These are phyloP conservation scores for Pugionium dolabratum DNA, from an alignment of 345 rosid species.

Conservation along the genomic window DNA sequence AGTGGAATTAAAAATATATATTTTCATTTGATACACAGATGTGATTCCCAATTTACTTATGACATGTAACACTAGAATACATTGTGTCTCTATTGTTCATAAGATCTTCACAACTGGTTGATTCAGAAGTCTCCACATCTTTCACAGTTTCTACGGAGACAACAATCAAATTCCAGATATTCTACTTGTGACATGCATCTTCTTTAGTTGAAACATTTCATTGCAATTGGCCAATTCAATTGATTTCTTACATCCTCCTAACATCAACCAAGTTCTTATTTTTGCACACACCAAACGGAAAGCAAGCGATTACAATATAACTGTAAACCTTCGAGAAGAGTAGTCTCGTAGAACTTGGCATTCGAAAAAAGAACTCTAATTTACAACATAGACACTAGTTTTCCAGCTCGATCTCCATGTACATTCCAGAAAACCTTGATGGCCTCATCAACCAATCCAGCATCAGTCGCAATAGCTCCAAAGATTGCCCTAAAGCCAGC, in stretches of 20 bases:
- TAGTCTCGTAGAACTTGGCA: conserved; percentile 14
- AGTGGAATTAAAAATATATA: too few relatives aligned
- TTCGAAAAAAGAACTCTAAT: conserved; percentile 17
- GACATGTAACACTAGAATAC: conserved; percentile 12
- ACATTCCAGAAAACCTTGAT: conserved; percentile 53
- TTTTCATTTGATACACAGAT: neutral
- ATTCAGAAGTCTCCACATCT: conserved; percentile 16
- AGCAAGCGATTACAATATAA: neutral
- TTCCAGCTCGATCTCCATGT: conserved; percentile 44
- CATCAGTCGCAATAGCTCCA: conserved; percentile 69
- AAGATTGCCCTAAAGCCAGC: conserved; percentile 64
- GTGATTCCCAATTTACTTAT: neutral
- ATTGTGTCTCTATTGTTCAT: conserved; percentile 18
- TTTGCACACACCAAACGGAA: neutral
- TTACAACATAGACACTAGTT: conserved; percentile 34
- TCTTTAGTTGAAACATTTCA: neutral
- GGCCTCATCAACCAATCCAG: conserved; percentile 51
- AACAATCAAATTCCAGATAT: neutral
- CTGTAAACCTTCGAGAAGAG: neutral
- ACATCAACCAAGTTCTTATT: neutral
- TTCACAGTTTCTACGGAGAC: neutral
- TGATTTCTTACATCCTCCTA: neutral
- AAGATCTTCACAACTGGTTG: conserved; percentile 21
- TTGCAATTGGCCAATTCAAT: neutral
- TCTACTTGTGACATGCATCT: neutral